Evolutionary conservation across 2,329 filamentous ascomycete species (phyloP), one percentile per base, ranked within the genome.

Genomic region (Fusarium udum): DNA sequence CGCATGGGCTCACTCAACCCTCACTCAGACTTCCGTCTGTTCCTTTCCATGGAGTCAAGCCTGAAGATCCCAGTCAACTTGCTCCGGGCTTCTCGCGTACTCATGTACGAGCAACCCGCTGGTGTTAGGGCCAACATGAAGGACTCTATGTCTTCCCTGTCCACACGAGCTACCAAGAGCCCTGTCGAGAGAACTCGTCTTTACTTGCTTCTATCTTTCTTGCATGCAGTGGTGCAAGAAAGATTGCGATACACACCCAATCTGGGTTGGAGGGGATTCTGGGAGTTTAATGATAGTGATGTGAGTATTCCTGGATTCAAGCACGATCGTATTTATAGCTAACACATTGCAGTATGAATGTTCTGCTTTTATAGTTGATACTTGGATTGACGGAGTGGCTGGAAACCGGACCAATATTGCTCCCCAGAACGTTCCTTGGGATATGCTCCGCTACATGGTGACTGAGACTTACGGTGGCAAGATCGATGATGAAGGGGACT

Each of bases 271-370:
- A 98, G 97, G 86, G 94, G 95, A 61, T 97, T 98, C 88, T 99
- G 97, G 96, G 97, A 99, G 83, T 99, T 99, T 83, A 99, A 99
- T 81, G 97, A 99, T 83, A 97, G 95, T 77, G 96, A 99, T 84
- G 94, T 97, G 90, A 93, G 93, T 91, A 36, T 10, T 16, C 20
- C 14, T n/a, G 26, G 13, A 16, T 42, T 26, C 24, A 61, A 8
- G 11, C 9, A 28, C 18, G 13, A 32, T 37, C 40, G 22, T 26
- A 43, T 22, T 43, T 4, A 22, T 40, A 22, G 16, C 49, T 46
- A 49, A 68, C 65, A 53, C 20, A 37, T 24, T 42, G 48, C 61
- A 96, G 93, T 98, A 98, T 83, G 95, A 99, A 88, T 99, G 96
- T 84, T 97, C 93, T 51, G 94, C 94, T 61, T 96, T 94, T 82